Base-by-base conservation (phyloP, 2,329 filamentous ascomycete genomes). In the Monilinia vaccinii-corymbosi region DNA sequence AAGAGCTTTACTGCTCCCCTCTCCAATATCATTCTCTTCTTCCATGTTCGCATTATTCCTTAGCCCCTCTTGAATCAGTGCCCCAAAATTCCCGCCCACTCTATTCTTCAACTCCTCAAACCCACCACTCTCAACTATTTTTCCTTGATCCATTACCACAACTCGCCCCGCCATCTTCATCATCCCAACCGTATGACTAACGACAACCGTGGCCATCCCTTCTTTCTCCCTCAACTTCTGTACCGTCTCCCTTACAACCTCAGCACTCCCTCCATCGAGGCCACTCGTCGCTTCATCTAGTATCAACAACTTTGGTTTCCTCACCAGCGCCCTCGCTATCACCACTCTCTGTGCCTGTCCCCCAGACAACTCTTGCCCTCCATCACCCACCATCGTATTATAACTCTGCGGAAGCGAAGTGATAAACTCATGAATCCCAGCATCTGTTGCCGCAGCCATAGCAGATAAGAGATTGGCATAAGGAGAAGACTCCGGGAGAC, bases 231-330 rank as follows among this genome's bases (percentile, higher is more conserved):
- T 42, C 16, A 94, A 73, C 0, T 70, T 69, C 40, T 72, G 72
- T 45, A 96, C 78, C 0, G 86, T 86, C 10, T 80, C 74, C 14
- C 88, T 77, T 4, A 97, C 80, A 1, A 79, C 74, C 3, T 79
- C 79, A 0, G 89, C 85, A 44, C 81, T 86, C 65, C 86, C 81
- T 0, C 80, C 78, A 68, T 97, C 92, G 0, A 97, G 77, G 0
- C 88, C 87, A 31, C 85, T 89, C 0, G 92, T 97, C 1, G 91
- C 89, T 74, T 97, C 92, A 67, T 97, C 93, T 2, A 97, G 75
- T 2, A 97, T 80, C 18, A 97, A 75, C 2, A 97, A 76, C 45
- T 81, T 79, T 0, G 91, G 91, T 16, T 79, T 76, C 0, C 90
- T 80, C 0, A 88, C 80, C 0, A 97, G 76, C 0, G 91, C 91